Conservation (phyloP, 2,329 filamentous ascomycete genomes). For the Curvularia spicifera region DNA sequence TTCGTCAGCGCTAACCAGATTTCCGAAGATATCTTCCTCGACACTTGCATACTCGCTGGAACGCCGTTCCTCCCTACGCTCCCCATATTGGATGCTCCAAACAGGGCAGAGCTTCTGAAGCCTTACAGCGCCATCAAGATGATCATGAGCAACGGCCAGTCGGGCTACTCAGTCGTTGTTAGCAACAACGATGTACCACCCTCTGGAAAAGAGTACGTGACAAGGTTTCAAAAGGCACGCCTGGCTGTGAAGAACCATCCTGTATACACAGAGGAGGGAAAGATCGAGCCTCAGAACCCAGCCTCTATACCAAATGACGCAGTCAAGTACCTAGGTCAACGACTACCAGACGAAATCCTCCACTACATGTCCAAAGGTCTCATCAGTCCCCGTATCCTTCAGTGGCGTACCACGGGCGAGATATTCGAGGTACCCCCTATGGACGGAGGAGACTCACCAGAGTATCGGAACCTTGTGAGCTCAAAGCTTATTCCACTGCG, state of each 20-base stretch:
- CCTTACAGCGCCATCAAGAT: conserved; percentile 80
- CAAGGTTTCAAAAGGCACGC: conserved; percentile 84
- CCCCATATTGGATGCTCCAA: conserved; percentile 72
- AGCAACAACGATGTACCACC: conserved; percentile 81
- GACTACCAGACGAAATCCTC: conserved; percentile 87
- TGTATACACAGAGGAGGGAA: conserved; percentile 77
- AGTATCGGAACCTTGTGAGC: conserved; percentile 81
- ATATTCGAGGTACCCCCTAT: conserved; percentile 82
- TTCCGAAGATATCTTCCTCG: conserved; percentile 77
- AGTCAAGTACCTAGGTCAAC: conserved; percentile 87
- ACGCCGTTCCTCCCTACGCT: conserved; percentile 80
- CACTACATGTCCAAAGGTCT: conserved; percentile 87
- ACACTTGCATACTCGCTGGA: conserved; percentile 82
- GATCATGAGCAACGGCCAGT: conserved; percentile 69
- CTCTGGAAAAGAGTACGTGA: conserved; percentile 75
- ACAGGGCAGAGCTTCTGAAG: conserved; percentile 61
- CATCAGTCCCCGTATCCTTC: conserved; percentile 78
- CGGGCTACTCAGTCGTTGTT: conserved; percentile 74
- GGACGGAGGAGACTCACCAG: conserved; percentile 78
- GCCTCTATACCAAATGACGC: conserved; percentile 80
- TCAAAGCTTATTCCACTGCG: conserved; percentile 75
- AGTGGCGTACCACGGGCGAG: conserved; percentile 81
- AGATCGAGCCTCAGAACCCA: conserved; percentile 74
- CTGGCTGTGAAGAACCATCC: conserved; percentile 89
- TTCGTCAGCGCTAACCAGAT: conserved; percentile 51